phyloP scores from a whole-genome alignment of 768 basidiomycete genomes.

The Termitomyces sp. region DNA sequence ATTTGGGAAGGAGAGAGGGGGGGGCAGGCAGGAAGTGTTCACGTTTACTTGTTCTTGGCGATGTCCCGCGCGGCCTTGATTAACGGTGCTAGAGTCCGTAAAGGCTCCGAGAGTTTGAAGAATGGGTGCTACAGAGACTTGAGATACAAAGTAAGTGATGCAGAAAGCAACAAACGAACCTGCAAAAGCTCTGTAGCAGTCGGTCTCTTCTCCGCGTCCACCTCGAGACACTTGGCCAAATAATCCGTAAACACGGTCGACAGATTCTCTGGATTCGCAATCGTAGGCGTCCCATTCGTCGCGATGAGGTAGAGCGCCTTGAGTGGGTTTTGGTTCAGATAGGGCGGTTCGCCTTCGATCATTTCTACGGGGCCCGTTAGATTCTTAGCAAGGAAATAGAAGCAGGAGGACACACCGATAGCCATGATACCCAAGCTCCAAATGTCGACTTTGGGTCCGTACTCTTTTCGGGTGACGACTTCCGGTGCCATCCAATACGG shows the following conservation, averaged over 20 bases:
- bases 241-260: constrained; percentile 87
- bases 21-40: background rate
- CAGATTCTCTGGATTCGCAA: constrained; percentile 81
- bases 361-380: constrained; percentile 58
- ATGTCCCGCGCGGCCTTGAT: constrained; percentile 93
- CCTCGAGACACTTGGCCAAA: constrained; percentile 83
- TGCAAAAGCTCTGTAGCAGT: constrained; percentile 77
- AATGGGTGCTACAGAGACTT: constrained; percentile 66
- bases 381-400: background rate
- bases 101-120: constrained; percentile 84
- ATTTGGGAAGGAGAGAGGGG: background rate
- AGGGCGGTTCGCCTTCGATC: constrained; percentile 98
- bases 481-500: constrained; percentile 99
- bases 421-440: constrained; percentile 98
- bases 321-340: constrained; percentile 93
- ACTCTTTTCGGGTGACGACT: constrained; percentile 96
- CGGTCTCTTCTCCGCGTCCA: constrained; percentile 93
- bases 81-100: constrained; percentile 81
- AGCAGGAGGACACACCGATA: constrained; percentile 65
- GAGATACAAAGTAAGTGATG: too few relatives aligned
- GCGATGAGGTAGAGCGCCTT: constrained; percentile 98
- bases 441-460: constrained; percentile 97
- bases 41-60: constrained; percentile 55
- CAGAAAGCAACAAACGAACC: constrained; percentile 38
- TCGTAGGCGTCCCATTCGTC: constrained; percentile 95